These are phyloP conservation scores for Myxozyma nipponensis DNA, from an alignment of 805 yeast species.

Conservation along the genomic window DNA sequence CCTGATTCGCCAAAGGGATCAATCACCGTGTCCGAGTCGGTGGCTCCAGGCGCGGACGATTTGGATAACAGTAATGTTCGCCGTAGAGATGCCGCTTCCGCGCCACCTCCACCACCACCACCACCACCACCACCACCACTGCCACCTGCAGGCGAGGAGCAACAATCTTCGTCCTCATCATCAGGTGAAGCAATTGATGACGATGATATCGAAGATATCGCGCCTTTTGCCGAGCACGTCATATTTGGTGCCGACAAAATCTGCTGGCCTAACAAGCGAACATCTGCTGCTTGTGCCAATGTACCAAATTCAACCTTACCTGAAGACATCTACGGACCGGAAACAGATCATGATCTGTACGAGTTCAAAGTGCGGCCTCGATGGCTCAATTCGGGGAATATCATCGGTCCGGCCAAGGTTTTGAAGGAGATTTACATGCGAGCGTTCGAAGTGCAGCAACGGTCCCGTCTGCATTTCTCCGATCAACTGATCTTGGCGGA, in stretches of 20 bases:
- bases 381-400: constrained; percentile 22
- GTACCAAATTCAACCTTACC: constrained; percentile 21
- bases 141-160: background rate
- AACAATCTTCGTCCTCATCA: too few species aligned
- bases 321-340: constrained; percentile 18
- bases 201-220: background rate
- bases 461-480: constrained; percentile 13
- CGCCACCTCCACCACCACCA: background rate
- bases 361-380: constrained; percentile 11
- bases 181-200: background rate
- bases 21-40: constrained; percentile 9
- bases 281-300: constrained; percentile 21
- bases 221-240: constrained; percentile 15
- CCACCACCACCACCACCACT: background rate
- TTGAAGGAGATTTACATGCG: constrained; percentile 11
- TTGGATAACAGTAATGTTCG: background rate
- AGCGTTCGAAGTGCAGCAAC: constrained; percentile 23
- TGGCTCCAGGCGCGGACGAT: constrained; percentile 3
- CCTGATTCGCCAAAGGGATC: background rate
- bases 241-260: constrained; percentile 26
- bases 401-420: constrained; percentile 14
- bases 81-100: background rate
- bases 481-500: constrained; percentile 27
- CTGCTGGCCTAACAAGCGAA: constrained; percentile 26
- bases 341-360: constrained; percentile 16